A percentile compares a stretch with the other conserved stretches of the same genome.
phyloP scores from a whole-genome alignment of 345 rosid species.

The Microthlaspi erraticum region DNA sequence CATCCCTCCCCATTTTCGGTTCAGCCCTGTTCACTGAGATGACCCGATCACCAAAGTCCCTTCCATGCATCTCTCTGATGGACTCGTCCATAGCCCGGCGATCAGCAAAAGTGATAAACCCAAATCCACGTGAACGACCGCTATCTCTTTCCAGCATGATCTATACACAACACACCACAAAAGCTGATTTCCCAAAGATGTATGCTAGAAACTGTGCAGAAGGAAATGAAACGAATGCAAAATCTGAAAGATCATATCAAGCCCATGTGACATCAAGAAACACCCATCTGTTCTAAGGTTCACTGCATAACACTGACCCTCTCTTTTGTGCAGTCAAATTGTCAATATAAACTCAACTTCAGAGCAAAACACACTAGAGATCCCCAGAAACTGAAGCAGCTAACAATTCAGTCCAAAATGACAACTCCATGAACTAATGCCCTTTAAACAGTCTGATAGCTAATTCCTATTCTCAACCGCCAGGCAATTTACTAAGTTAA shows the following conservation, averaged over 20 bases:
- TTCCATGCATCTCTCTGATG: constrained; percentile 95
- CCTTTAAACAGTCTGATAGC: constrained; percentile 19
- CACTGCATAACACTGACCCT: constrained; percentile 33
- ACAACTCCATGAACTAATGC: constrained; percentile 1
- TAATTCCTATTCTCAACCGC: constrained; percentile 21
- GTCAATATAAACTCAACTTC: constrained; percentile 32
- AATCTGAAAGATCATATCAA: constrained; percentile 36
- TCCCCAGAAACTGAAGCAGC: constrained; percentile 39
- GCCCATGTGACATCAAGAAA: constrained; percentile 33
- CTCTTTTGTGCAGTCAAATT: constrained; percentile 29
- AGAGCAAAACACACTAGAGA: constrained; percentile 33
- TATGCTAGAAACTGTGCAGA: constrained; percentile 42
- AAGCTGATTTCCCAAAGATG: constrained; percentile 44
- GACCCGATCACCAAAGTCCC: constrained; percentile 81
- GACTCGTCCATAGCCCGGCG: constrained; percentile 97
- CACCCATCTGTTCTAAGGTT: constrained; percentile 34
- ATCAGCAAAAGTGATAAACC: constrained; percentile 91
- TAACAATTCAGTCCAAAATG: constrained; percentile 23
- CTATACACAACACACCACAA: constrained; percentile 58
- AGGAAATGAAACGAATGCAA: constrained; percentile 35
- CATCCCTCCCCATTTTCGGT: constrained; percentile 83
- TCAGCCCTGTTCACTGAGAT: constrained; percentile 99
- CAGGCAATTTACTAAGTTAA: constrained; percentile 7
- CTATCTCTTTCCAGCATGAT: constrained; percentile 97
- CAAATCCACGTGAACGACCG: constrained; percentile 96